A percentile compares a stretch with the other conserved stretches of the same genome.
These are phyloP conservation scores for Meredithiella fracta DNA, from an alignment of 2,329 filamentous ascomycete species.

Conservation along the genomic window DNA sequence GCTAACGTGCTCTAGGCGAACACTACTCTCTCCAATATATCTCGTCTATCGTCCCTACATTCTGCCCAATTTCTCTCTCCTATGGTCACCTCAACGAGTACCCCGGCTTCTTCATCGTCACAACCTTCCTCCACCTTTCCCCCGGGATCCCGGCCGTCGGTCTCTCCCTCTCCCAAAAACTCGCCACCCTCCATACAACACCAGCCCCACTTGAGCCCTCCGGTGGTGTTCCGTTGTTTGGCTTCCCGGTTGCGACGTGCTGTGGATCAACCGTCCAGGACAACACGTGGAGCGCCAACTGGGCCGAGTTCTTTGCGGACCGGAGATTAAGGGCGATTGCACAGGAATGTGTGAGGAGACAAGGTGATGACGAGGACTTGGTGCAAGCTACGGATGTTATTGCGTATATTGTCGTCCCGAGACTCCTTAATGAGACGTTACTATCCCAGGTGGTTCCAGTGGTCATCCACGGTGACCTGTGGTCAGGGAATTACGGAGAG, in stretches of 20 bases:
- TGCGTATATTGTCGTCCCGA: constrained; percentile 50
- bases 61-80: constrained; percentile 62
- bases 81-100: constrained; percentile 45
- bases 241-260: constrained; percentile 71
- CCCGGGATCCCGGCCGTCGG: constrained; percentile 29
- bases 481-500: constrained; percentile 66
- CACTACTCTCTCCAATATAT: constrained; percentile 73
- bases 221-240: constrained; percentile 47
- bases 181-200: constrained; percentile 63
- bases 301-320: constrained; percentile 76
- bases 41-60: constrained; percentile 48
- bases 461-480: constrained; percentile 81
- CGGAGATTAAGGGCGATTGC: constrained; percentile 51
- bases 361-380: constrained; percentile 22
- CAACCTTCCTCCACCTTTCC: constrained; percentile 61
- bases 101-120: constrained; percentile 44
- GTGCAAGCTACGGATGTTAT: constrained; percentile 48
- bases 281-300: constrained; percentile 55
- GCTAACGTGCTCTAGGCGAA: constrained; percentile 40
- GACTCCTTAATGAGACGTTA: constrained; percentile 53
- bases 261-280: constrained; percentile 74
- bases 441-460: constrained; percentile 55
- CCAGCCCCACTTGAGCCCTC: constrained; percentile 46
- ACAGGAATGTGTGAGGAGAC: constrained; percentile 3
- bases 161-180: constrained; percentile 51